Evolutionary conservation across 1,284 basidiomycete species (phyloP).

Genomic region (Ustilago xerochloae): DNA sequence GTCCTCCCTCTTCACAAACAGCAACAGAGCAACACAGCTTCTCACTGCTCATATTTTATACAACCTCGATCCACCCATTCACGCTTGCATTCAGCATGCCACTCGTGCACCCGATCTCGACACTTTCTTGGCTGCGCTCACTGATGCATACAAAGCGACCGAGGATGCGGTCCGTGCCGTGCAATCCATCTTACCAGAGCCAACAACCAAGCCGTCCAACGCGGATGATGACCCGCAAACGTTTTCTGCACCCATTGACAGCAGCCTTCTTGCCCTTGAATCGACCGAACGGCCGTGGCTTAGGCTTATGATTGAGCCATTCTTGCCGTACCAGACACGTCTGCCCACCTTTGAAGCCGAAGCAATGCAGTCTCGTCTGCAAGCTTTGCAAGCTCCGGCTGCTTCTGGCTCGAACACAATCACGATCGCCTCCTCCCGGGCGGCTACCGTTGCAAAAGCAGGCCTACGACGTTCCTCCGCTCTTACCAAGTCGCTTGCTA

Average conservation of each 20-base stretch:
- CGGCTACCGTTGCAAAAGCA: conserved; percentile 20
- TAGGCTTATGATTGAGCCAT: conserved; percentile 33
- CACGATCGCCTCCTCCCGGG: conserved; percentile 14
- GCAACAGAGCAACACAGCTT: conserved; percentile 21
- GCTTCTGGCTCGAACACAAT: background rate
- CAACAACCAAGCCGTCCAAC: background rate
- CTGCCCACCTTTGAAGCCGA: conserved; percentile 38
- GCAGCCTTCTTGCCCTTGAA: conserved; percentile 13
- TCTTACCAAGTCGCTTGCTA: conserved; percentile 37
- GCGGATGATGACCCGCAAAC: conserved; percentile 9
- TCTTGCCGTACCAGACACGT: conserved; percentile 37
- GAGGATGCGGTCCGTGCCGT: conserved; percentile 28
- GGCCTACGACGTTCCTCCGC: conserved; percentile 14
- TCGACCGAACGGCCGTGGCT: conserved; percentile 30
- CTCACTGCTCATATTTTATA: conserved; percentile 24
- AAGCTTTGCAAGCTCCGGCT: conserved; percentile 11
- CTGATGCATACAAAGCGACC: conserved; percentile 30
- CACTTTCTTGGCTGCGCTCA: conserved; percentile 19
- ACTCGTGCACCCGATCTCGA: conserved; percentile 27
- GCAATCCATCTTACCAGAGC: conserved; percentile 17
- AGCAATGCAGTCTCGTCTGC: conserved; percentile 35
- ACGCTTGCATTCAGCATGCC: conserved; percentile 18
- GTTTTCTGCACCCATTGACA: conserved; percentile 17
- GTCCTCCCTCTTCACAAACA: conserved; percentile 33
- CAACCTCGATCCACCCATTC: conserved; percentile 38